A percentile compares a stretch with the other conserved stretches of the same genome.
Evolutionary conservation across 2,329 filamentous ascomycete genomes (phyloP).

Genomic region (Hypoxylon sp.): DNA sequence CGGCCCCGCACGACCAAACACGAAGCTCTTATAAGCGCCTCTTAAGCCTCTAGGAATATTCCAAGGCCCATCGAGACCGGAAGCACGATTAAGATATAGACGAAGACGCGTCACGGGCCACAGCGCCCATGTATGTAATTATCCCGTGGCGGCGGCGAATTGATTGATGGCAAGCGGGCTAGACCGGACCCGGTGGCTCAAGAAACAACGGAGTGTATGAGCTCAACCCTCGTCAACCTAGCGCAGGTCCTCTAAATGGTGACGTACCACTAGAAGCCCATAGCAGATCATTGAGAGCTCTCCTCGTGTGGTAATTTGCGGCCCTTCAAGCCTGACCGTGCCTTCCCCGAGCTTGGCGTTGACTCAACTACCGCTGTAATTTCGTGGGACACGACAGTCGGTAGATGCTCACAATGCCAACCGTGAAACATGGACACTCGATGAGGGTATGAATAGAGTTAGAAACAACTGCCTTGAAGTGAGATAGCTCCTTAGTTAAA

Average conservation of each 20-base stretch:
- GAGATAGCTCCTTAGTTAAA: neutral
- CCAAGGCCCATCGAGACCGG: constrained; percentile 20
- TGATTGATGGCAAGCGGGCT: constrained; percentile 15
- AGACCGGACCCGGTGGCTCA: constrained; percentile 9
- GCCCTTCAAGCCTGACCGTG: constrained; percentile 8
- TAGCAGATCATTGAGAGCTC: constrained; percentile 5
- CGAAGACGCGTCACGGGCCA: constrained; percentile 32
- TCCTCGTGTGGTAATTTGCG: constrained; percentile 9
- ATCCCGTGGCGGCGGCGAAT: constrained; percentile 33
- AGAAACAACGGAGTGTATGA: neutral
- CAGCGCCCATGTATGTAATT: constrained; percentile 29
- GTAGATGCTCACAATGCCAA: constrained; percentile 32
- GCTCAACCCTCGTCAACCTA: constrained; percentile 13
- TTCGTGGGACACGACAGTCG: constrained; percentile 39
- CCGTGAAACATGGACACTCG: constrained; percentile 20
- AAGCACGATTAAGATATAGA: constrained; percentile 12
- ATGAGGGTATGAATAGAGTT: constrained; percentile 7
- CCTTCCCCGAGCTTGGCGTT: constrained; percentile 28
- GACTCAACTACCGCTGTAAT: constrained; percentile 34
- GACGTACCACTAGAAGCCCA: constrained; percentile 16
- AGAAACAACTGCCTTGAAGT: constrained; percentile 25
- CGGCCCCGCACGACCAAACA: neutral
- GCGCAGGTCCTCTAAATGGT: constrained; percentile 26
- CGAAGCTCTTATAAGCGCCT: constrained; percentile 10
- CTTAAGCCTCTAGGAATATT: constrained; percentile 27